phyloP scores from a whole-genome alignment of 1,139 yeast species.

The Trichomonascaceae sp. region DNA sequence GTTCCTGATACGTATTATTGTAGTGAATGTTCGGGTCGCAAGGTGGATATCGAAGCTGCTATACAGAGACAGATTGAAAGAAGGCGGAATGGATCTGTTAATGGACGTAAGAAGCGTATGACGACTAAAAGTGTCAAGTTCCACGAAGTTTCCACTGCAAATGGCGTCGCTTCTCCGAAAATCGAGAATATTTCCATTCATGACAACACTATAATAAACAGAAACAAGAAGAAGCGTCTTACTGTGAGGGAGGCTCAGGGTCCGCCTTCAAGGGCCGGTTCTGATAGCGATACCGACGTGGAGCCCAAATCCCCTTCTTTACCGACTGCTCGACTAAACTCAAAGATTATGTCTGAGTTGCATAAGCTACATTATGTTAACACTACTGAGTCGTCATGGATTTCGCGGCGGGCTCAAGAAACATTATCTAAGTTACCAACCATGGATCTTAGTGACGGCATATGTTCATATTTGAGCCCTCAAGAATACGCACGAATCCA shows the following conservation, averaged over 20 bases:
- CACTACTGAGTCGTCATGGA: conserved; percentile 4
- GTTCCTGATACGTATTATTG: conserved; percentile 84
- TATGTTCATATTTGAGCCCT: conserved; percentile 17
- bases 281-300: conserved; percentile 13
- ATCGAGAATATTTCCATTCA: conserved; percentile 6
- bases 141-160: not conserved
- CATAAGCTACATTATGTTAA: conserved; percentile 24
- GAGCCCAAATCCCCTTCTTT: not conserved
- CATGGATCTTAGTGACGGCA: conserved; percentile 17
- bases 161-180: conserved; percentile 2
- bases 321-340: not conserved
- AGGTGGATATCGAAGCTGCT: conserved; percentile 48
- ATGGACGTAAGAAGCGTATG: not conserved
- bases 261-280: conserved; percentile 9
- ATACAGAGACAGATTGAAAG: conserved; percentile 29
- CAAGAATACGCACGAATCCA: conserved; percentile 24
- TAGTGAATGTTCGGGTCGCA: conserved; percentile 65
- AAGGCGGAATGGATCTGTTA: conserved; percentile 5
- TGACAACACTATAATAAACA: conserved; percentile 1
- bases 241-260: conserved; percentile 16
- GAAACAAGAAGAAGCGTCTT: conserved; percentile 14
- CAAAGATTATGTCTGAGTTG: conserved; percentile 9
- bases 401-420: conserved; percentile 9
- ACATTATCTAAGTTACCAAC: conserved; percentile 14
- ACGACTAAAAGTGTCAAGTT: conserved; percentile 7